Base-by-base conservation (phyloP, 305 asterid species). In the Coffea humblotiana region DNA sequence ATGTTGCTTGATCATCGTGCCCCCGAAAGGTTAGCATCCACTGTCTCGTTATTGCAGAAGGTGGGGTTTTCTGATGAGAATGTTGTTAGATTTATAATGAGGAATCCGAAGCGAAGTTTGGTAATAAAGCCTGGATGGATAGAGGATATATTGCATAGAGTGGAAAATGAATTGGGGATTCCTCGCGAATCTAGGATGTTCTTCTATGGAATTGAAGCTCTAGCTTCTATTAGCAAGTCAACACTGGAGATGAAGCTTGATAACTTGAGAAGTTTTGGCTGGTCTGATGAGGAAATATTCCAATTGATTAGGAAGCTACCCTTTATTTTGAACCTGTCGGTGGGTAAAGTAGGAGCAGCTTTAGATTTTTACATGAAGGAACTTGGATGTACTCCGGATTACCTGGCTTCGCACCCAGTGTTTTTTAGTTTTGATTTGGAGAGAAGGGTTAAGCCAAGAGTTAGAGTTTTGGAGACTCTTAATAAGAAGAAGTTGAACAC, bases 111-210 rank as follows among this genome's bases (percentile, higher is more conserved):
- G 32, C 2, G 8, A 29, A 13, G 29, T 40, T 0, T 83, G 51
- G 11, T 0, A 4, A 54, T 40, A 3, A 63, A 58, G 2, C 51
- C 65, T 3, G 82, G 23, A 43, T 48, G 48, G 75, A 47, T 79
- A 48, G 58, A 72, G 72, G 51, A 78, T 45, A 74, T 69, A 51
- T 49, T 78, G 47, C 68, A 51, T 5, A 76, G 60, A 63, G 84
- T 80, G 47, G 86, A 82, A 65, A 77, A 79, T 29, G 80, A 79
- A 16, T 74, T 85, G 21, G 79, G 86, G 15, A 79, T 82, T 65
- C 51, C 61, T 77, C 74, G 76, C 8, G 35, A 69, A 13, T 75
- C 83, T 0, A 16, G 45, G 45, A 77, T 84, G 83, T 78, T 78
- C 47, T 32, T 21, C 29, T 61, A 54, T 9, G 64, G 56, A 3